These are phyloP conservation scores for Mycena maculata DNA, from an alignment of 768 basidiomycete species.

Conservation along the genomic window DNA sequence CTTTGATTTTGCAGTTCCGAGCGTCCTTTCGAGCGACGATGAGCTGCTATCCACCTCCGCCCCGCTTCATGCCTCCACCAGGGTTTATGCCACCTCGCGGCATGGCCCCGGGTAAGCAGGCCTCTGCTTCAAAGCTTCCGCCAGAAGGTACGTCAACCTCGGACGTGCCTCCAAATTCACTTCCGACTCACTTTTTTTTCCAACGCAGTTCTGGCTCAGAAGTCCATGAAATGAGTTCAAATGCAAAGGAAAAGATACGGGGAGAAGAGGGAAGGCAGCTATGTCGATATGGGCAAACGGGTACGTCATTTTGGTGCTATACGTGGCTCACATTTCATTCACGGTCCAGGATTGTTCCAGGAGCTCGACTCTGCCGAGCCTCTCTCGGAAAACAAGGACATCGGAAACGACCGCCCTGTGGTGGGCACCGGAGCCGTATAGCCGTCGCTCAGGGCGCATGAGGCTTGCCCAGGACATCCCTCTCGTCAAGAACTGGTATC, in stretches of 20 bases:
- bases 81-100: constrained; percentile 56
- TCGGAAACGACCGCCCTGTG: constrained; percentile 94
- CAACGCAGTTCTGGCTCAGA: constrained; percentile 79
- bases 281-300: constrained; percentile 94
- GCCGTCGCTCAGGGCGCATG: constrained; percentile 90
- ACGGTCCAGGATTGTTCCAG: constrained; percentile 74
- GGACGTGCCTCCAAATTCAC: background rate
- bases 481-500: constrained; percentile 97
- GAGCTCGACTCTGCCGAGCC: constrained; percentile 82
- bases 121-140: constrained; percentile 57
- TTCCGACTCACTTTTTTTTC: constrained; percentile 30
- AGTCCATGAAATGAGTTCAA: constrained; percentile 95
- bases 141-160: constrained; percentile 65
- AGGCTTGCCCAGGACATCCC: constrained; percentile 95
- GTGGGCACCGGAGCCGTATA: constrained; percentile 99
- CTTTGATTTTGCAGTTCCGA: too few species aligned
- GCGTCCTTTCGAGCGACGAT: constrained; percentile 45
- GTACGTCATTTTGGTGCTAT: constrained; percentile 54
- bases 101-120: constrained; percentile 56
- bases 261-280: constrained; percentile 89
- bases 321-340: constrained; percentile 37
- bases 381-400: constrained; percentile 80
- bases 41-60: constrained; percentile 69
- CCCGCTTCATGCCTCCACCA: too few species aligned
- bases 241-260: constrained; percentile 95